A percentile compares a stretch with the other conserved stretches of the same genome.
phyloP scores from a whole-genome alignment of 345 rosid genomes.

The Eucalyptus tenuipes region DNA sequence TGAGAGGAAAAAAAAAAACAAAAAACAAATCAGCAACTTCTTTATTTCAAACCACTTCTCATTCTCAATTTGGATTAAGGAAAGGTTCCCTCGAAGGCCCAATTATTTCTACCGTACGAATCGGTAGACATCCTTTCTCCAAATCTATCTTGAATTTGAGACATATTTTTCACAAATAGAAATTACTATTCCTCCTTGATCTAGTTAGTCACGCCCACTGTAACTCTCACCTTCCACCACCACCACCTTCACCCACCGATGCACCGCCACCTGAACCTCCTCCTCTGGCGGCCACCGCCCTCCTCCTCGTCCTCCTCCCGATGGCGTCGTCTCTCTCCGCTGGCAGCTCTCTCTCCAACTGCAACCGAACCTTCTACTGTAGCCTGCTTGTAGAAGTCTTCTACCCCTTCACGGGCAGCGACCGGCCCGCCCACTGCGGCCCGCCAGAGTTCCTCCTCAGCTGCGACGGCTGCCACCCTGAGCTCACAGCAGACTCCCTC shows the following conservation, averaged over 20 bases:
- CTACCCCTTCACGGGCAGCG: slow-evolving; percentile 34
- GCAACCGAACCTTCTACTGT: slow-evolving; percentile 12
- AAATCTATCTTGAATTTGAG: too few relatives aligned
- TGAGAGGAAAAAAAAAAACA: too few relatives aligned
- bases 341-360: not conserved
- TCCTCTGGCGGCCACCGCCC: not conserved
- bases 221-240: not conserved
- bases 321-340: not conserved
- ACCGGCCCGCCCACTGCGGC: too few relatives aligned
- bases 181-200: too few relatives aligned
- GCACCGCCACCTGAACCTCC: not conserved
- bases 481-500: slow-evolving; percentile 1
- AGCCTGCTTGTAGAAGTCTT: slow-evolving; percentile 8
- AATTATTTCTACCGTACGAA: too few relatives aligned
- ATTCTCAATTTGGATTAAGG: too few relatives aligned
- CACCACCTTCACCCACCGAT: not conserved
- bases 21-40: too few relatives aligned
- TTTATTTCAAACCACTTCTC: too few relatives aligned
- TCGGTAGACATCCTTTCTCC: too few relatives aligned
- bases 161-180: too few relatives aligned
- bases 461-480: not conserved
- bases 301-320: not conserved
- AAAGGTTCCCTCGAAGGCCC: too few relatives aligned
- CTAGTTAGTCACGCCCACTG: not conserved
- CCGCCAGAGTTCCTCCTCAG: slow-evolving; percentile 23